phyloP scores from a whole-genome alignment of 305 asterid genomes.

The Nicotiana rustica region DNA sequence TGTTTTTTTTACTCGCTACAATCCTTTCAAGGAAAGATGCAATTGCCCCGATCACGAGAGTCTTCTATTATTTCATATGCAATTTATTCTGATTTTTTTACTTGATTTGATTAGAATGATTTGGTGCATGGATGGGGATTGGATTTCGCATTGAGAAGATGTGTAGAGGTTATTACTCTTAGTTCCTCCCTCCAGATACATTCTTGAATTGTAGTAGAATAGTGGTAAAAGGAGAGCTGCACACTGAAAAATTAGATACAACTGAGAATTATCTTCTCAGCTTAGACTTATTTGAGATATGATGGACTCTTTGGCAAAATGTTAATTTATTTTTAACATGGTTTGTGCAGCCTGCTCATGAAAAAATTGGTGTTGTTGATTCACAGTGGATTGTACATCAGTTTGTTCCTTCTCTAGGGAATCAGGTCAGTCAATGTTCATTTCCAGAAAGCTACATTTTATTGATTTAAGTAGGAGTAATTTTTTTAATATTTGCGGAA shows the following conservation, averaged over 20 bases:
- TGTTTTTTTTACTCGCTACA: neutral
- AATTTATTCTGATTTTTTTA: neutral
- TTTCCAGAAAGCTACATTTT: neutral
- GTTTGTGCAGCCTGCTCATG: slow-evolving; percentile 60
- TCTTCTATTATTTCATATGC: neutral
- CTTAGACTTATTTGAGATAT: neutral
- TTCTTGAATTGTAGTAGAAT: neutral
- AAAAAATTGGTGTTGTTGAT: slow-evolving; percentile 68
- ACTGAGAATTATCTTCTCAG: neutral
- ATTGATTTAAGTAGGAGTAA: neutral
- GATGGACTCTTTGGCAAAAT: neutral
- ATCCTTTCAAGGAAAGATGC: slow-evolving; percentile 10
- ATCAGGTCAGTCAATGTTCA: slow-evolving; percentile 46
- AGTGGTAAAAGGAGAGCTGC: neutral
- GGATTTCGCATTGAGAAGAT: slow-evolving; percentile 59
- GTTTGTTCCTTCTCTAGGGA: slow-evolving; percentile 61
- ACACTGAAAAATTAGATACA: neutral
- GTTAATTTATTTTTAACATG: neutral
- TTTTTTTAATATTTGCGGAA: neutral
- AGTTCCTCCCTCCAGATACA: neutral
- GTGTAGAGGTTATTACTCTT: slow-evolving; percentile 52
- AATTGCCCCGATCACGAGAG: neutral
- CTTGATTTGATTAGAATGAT: slow-evolving; percentile 53
- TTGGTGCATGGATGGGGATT: slow-evolving; percentile 50
- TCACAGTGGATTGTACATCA: slow-evolving; percentile 71